Conservation (phyloP, 768 basidiomycete species). For the Naganishia antarctica region DNA sequence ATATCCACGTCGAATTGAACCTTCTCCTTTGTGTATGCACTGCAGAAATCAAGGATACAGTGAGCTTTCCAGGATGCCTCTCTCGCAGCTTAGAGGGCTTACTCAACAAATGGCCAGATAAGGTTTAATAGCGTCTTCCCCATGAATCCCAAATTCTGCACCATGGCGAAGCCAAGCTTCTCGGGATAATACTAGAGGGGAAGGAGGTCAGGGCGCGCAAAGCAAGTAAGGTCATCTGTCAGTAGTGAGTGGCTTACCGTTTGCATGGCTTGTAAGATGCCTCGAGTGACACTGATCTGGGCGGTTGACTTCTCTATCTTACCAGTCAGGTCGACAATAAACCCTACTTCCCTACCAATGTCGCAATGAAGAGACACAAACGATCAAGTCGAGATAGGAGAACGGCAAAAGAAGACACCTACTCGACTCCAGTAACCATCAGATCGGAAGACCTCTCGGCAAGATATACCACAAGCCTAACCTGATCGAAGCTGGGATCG, state of each 20-base stretch:
- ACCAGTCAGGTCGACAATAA: slow-evolving; percentile 43
- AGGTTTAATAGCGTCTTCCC: slow-evolving; percentile 43
- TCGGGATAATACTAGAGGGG: slow-evolving; percentile 39
- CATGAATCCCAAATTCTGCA: slow-evolving; percentile 42
- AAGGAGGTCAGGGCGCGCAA: no score
- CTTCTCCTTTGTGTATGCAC: slow-evolving; percentile 13
- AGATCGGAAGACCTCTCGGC: slow-evolving; percentile 43
- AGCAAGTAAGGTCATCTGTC: no score
- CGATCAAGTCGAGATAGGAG: neutral
- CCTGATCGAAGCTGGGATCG: slow-evolving; percentile 9
- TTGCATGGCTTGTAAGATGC: slow-evolving; percentile 34
- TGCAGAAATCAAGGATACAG: neutral
- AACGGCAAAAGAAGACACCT: neutral
- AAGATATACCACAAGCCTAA: slow-evolving; percentile 39
- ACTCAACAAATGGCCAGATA: slow-evolving; percentile 49
- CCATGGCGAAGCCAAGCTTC: slow-evolving; percentile 34
- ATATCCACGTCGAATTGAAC: slow-evolving; percentile 16
- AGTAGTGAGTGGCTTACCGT: no score
- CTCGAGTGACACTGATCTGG: slow-evolving; percentile 31
- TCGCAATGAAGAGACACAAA: neutral
- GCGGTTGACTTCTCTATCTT: slow-evolving; percentile 34
- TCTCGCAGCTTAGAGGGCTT: neutral
- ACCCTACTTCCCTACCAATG: slow-evolving; percentile 27
- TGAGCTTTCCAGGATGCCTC: neutral
- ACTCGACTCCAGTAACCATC: slow-evolving; percentile 40